A percentile compares a stretch with the other conserved stretches of the same genome.
Evolutionary conservation across 2,329 filamentous ascomycete species (phyloP).

Genomic region (Neurospora sp.): DNA sequence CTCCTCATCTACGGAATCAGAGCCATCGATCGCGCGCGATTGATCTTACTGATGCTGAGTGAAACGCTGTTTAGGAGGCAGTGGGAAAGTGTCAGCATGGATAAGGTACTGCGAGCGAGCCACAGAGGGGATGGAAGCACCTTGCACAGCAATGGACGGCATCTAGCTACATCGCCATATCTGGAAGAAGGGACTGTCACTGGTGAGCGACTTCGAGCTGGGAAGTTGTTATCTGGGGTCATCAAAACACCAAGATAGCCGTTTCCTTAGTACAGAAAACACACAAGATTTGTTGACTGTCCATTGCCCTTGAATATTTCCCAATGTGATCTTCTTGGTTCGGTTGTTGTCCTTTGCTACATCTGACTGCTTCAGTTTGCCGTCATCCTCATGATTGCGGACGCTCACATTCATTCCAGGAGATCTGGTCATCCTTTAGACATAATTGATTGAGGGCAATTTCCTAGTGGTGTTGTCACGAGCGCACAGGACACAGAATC

Average conservation of each 20-base stretch:
- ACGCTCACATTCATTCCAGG: too few species aligned
- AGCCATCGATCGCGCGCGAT: not conserved
- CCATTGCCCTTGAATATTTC: not conserved
- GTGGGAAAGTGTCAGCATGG: not conserved
- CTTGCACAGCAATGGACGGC: not conserved
- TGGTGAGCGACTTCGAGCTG: not conserved
- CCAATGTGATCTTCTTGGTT: too few species aligned
- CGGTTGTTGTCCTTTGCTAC: too few species aligned
- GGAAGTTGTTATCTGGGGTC: not conserved
- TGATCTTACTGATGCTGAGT: not conserved
- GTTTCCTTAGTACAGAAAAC: not conserved
- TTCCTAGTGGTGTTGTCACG: too few species aligned
- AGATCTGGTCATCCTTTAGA: accelerated
- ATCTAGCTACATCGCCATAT: not conserved
- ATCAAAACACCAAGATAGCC: not conserved
- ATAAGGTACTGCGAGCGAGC: not conserved
- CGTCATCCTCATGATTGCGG: too few species aligned
- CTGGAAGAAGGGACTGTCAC: not conserved
- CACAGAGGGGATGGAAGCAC: not conserved
- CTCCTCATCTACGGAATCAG: not conserved
- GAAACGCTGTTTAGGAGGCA: not conserved
- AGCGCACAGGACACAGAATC: too few species aligned
- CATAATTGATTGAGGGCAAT: too few species aligned
- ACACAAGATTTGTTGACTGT: not conserved
- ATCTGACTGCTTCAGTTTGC: not conserved